Base-by-base conservation (phyloP, 2,329 filamentous ascomycete genomes). In the Davidsoniella virescens region DNA sequence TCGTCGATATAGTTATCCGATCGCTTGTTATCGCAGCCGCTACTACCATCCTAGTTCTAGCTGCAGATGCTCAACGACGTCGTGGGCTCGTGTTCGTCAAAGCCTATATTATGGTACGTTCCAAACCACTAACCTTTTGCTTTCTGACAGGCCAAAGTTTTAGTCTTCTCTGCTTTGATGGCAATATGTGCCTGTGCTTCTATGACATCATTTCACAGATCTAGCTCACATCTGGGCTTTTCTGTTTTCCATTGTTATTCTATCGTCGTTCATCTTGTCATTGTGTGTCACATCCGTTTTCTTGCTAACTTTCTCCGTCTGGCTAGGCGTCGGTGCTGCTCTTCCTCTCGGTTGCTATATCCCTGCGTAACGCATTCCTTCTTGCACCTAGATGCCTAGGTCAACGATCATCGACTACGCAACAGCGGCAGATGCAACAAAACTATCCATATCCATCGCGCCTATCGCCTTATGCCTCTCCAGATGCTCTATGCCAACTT, bases 41-140 rank as follows among this genome's bases (percentile, higher is more conserved):
- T 17, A 49, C 18, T 38, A 42, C 36, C 18, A 49, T 49, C 12
- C 36, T 49, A 10, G 46, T 33, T 25, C 46, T 49, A 16, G 46
- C 46, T 12, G 37, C 46, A 2, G 36, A 38, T 23, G 38, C 39
- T 12, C 46, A 49, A 10, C 46, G 46, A 14, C 18, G 46, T 9
- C 17, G 20, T n/a, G 37, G 37, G 36, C 46, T 49, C 20, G 8
- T 38, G 23, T 49, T 49, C 29, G 37, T 42, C 38, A 40, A 42
- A 20, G 46, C 46, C 14, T 49, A 49, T 33, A 42, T 49, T 23
- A 12, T 49, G 37, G 46, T 49, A 41, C 23, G 46, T 49, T n/a
- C 20, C 17, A 44, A 25, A 5, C 23, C n/a, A 14, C 23, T 33
- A 10, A 16, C 23, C 38, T 40, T 33, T 33, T 33, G 29, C 29